Conservation (phyloP, 129 eudicot species). For the Solidago caesia region DNA sequence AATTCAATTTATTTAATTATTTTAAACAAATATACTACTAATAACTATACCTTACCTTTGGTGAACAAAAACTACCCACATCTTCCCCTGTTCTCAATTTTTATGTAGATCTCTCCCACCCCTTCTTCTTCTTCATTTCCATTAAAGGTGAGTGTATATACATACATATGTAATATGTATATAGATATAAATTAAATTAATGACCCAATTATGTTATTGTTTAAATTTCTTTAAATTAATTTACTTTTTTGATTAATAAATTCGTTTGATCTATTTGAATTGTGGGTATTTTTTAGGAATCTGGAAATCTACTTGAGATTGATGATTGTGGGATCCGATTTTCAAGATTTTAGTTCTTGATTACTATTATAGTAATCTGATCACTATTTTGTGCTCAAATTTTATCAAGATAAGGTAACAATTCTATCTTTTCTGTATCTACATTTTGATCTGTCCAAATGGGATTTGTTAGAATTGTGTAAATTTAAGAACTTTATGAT, state of each 20-base stretch:
- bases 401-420: conserved; percentile 51
- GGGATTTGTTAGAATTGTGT: conserved; percentile 18
- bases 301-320: conserved; percentile 39
- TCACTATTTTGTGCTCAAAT: conserved; percentile 36
- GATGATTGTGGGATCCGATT: conserved; percentile 33
- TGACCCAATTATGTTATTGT: not conserved
- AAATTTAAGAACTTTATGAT: not conserved
- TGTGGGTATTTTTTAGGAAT: conserved; percentile 25
- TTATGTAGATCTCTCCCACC: conserved; percentile 18
- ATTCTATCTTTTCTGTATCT: conserved; percentile 2
- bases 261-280: conserved; percentile 30
- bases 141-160: conserved; percentile 21
- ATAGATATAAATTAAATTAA: no score
- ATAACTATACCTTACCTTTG: conserved; percentile 41
- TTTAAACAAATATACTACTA: conserved; percentile 5
- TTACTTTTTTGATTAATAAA: not conserved
- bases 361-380: conserved; percentile 33
- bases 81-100: conserved; percentile 22
- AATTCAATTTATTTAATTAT: not conserved
- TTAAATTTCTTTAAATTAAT: not conserved
- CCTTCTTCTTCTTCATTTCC: conserved; percentile 24
- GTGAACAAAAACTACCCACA: conserved; percentile 27
- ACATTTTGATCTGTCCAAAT: conserved; percentile 26
- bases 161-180: no score
- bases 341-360: conserved; percentile 33